Evolutionary conservation across 176 grass and related monocot species (phyloP).

Genomic region (Aegilops longissima): DNA sequence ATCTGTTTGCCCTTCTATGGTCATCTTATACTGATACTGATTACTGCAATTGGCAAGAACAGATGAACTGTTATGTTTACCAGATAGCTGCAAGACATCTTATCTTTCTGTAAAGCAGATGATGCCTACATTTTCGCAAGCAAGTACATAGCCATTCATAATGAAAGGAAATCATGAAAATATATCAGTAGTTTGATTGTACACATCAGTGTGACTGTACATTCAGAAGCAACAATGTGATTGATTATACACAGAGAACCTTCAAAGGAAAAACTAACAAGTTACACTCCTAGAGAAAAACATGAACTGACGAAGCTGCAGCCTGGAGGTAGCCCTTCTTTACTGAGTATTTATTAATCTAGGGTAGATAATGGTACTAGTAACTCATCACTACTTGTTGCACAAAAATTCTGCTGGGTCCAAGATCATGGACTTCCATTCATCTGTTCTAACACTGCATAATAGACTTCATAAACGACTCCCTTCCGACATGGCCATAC

Average conservation of each 20-base stretch:
- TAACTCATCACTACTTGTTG: constrained; percentile 2
- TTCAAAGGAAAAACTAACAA: not conserved
- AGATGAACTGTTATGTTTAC: too few species aligned
- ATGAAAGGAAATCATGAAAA: not conserved
- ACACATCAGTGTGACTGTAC: not conserved
- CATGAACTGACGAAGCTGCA: not conserved
- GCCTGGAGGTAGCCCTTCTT: not conserved
- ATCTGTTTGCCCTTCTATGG: too few species aligned
- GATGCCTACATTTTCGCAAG: not conserved
- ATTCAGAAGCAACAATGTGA: not conserved
- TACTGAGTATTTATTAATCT: not conserved
- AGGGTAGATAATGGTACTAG: constrained; percentile 4
- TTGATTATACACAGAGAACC: not conserved
- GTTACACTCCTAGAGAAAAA: not conserved
- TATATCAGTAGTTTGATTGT: constrained; percentile 6
- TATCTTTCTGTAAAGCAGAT: not conserved
- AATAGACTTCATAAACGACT: not conserved
- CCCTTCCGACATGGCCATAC: not conserved
- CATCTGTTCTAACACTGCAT: not conserved
- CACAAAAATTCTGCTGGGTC: not conserved
- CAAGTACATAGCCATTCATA: not conserved
- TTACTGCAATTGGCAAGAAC: too few species aligned
- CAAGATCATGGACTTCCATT: not conserved
- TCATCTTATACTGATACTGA: too few species aligned
- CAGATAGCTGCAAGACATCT: too few species aligned